Base-by-base conservation (phyloP, 2,329 filamentous ascomycete species). In the Cladosporium sp. region DNA sequence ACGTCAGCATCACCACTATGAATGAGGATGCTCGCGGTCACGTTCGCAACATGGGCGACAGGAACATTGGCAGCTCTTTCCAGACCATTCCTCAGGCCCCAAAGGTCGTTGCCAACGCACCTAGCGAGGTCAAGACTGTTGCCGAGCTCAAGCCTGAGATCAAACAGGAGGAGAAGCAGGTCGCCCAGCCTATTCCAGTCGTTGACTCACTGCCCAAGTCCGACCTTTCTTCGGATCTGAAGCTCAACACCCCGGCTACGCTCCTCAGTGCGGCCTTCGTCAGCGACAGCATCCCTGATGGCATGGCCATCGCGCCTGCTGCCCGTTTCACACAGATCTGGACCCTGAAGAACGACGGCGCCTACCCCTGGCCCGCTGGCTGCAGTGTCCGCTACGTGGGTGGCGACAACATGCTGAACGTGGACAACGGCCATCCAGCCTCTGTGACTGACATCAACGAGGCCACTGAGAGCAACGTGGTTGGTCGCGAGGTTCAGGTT, bases 341-440 rank as follows among this genome's bases (percentile, higher is more conserved):
- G 95, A 90, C 91, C 63, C 85, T 99, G 49, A 89, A 89, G 74
- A 99, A 99, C 76, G 89, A 90, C 24, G 94, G 95, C 32, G 87
- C 87, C 12, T 81, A 84, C 59, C 79, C 88, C 14, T 99, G 95
- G 95, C 95, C 95, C 44, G 87, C 89, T 65, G 95, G 93, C 68
- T 96, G 92, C 83, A 90, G 89, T 65, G 91, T 98, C 72, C 92
- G 91, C 79, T 97, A 93, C 75, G 90, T 96, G 67, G 93, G 94
- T 66, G 95, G 95, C 60, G 94, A 98, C 78, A 93, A 94, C 80
- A 98, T 99, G 95, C 92, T 96, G 73, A 91, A 93, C 71, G 86
- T 97, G 64, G 92, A 97, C 77, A 88, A 90, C 61, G 86, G 85
- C 68, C 91, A 91, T 74, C 91, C 93, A 28, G 88, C 90, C n/a